Evolutionary conservation across 768 basidiomycete species (phyloP).

Genomic region (Glaciozyma martinii): DNA sequence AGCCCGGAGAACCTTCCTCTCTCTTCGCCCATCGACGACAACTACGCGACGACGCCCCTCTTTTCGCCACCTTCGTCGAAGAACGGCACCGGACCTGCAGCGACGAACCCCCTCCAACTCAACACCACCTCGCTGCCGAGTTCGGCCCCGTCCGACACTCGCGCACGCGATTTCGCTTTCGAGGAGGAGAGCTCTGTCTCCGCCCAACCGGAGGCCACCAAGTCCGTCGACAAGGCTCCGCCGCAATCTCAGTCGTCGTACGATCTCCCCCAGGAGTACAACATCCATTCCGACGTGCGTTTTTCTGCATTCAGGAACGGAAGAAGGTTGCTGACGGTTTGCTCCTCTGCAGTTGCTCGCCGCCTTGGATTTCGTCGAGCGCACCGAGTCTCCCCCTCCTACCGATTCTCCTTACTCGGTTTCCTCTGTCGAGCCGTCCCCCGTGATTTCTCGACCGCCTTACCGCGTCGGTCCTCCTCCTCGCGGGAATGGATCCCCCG

Average conservation of each 20-base stretch:
- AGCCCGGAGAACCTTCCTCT: conserved; percentile 8
- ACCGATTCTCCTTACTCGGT: conserved; percentile 7
- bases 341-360: conserved; percentile 17
- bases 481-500: conserved; percentile 1
- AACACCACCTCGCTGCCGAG: background rate
- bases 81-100: background rate
- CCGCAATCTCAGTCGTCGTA: background rate
- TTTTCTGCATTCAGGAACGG: background rate
- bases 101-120: background rate
- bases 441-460: background rate
- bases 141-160: too few species aligned
- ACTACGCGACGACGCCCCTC: conserved; percentile 10
- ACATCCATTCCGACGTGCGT: conserved; percentile 25
- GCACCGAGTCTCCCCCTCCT: conserved; percentile 3
- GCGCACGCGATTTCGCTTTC: too few species aligned
- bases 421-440: conserved; percentile 11
- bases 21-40: background rate
- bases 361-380: conserved; percentile 26
- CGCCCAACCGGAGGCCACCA: too few species aligned
- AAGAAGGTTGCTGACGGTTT: background rate
- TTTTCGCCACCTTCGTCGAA: background rate
- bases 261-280: conserved; percentile 5
- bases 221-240: too few species aligned
- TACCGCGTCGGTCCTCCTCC: conserved; percentile 17
- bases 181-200: too few species aligned